Evolutionary conservation across 768 basidiomycete genomes (phyloP).

Genomic region (Daedaleopsis sinensis): DNA sequence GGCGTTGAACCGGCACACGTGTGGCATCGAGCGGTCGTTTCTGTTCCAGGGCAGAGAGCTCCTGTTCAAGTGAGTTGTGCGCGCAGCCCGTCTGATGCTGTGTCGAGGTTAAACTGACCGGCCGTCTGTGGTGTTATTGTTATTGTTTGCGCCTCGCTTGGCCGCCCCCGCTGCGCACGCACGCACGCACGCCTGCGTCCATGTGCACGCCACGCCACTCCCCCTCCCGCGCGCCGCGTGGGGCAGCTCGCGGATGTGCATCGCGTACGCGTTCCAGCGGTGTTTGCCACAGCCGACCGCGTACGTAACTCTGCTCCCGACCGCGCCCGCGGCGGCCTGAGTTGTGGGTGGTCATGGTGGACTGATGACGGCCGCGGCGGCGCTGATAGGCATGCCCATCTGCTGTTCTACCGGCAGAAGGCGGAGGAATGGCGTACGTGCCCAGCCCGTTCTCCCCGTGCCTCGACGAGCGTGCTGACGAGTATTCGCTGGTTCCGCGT

Average conservation of each 20-base stretch:
- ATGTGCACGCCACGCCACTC: slow-evolving; percentile 1
- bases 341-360: slow-evolving; percentile 39
- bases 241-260: slow-evolving; percentile 65
- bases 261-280: slow-evolving; percentile 69
- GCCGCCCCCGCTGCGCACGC: background rate
- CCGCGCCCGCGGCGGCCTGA: background rate
- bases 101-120: background rate
- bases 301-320: slow-evolving; percentile 41
- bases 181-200: too few relatives aligned
- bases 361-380: slow-evolving; percentile 49
- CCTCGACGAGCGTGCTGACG: background rate
- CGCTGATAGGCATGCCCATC: slow-evolving; percentile 40
- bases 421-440: slow-evolving; percentile 35
- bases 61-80: slow-evolving; percentile 69
- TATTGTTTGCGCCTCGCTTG: background rate
- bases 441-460: background rate
- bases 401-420: slow-evolving; percentile 30
- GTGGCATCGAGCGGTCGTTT: slow-evolving; percentile 66
- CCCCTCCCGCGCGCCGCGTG: background rate
- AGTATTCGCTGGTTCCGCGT: slow-evolving; percentile 3
- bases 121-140: too few relatives aligned
- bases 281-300: slow-evolving; percentile 61
- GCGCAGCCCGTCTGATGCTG: background rate
- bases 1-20: slow-evolving; percentile 64
- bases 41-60: slow-evolving; percentile 74